These are phyloP conservation scores for Rostrohypoxylon terebratum DNA, from an alignment of 495 filamentous ascomycete species.

Conservation along the genomic window DNA sequence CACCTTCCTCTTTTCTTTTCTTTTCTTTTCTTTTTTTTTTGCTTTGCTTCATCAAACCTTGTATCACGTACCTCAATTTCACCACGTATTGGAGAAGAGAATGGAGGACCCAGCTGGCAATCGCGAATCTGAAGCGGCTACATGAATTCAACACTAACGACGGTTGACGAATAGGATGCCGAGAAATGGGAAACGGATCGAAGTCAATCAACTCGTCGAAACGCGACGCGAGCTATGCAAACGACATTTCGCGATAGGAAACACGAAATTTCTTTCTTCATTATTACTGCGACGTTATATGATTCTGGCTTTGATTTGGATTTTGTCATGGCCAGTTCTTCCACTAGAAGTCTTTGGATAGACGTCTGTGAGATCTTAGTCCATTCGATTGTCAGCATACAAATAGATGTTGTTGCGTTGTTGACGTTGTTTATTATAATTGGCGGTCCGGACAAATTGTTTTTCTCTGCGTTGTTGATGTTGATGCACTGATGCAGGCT, in stretches of 20 bases:
- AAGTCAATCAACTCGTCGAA: conserved; percentile 28
- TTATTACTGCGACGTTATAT: conserved; percentile 7
- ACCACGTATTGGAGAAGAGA: neutral
- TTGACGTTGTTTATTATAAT: conserved; percentile 41
- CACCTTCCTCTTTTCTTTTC: neutral
- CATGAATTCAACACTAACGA: conserved; percentile 26
- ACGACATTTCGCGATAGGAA: conserved; percentile 26
- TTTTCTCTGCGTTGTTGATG: conserved; percentile 24
- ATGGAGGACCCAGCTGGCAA: neutral
- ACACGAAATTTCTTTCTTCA: conserved; percentile 31
- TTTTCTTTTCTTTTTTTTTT: neutral
- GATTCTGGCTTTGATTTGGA: neutral
- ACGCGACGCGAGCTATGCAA: conserved; percentile 46
- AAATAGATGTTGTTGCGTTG: conserved; percentile 31
- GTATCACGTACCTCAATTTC: neutral
- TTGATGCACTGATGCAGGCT: too few relatives aligned
- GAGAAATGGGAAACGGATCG: conserved; percentile 2
- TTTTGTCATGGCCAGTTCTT: neutral
- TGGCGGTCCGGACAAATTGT: conserved; percentile 29
- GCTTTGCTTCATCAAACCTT: too few relatives aligned
- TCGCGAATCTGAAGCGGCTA: conserved; percentile 30
- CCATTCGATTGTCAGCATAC: neutral
- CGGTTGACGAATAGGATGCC: conserved; percentile 34
- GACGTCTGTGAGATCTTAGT: neutral
- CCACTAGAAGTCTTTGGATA: conserved; percentile 4